Evolutionary conservation across 495 filamentous ascomycete species (phyloP), one percentile per base, ranked within the genome.

Genomic region (Astrothelium macrocarpum): DNA sequence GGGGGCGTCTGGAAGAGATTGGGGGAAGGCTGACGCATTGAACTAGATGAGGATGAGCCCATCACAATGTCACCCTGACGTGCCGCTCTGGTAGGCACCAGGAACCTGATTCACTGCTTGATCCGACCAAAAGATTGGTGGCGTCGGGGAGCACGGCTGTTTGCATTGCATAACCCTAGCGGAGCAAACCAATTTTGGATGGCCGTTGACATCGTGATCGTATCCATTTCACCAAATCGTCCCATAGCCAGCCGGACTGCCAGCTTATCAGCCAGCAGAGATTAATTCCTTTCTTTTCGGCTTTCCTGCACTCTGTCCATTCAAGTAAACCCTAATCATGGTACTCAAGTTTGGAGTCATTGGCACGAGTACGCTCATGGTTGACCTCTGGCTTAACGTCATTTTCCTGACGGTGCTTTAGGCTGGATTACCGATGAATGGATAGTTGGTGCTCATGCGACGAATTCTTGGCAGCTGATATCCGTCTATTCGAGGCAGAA

Each of bases 401-500:
- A 39, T 53, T 71, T 70, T 60, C 64, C 32, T 56, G 60, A 65
- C 62, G 67, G 68, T 46, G 73, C 73, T 61, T 71, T 72, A 1
- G 64, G 62, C 69, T 77, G 74, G 74, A 77, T 77, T 34, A 75
- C 73, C 1, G 68, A 69, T 53, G 70, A 68, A 25, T 77, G 70
- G 66, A 67, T 77, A 62, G 45, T 39, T n/a, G 64, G 66, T 31
- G 72, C 74, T 11, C 72, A 72, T 39, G 64, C 70, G 16, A 71
- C 70, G 45, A 53, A 56, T 4, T 64, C 68, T 66, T 77, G 71
- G 71, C 42, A 66, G 36, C 68, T 77, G 26, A 14, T 36, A 4
- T 68, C 72, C 45, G 71, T 77, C 46, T 75, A 75, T 69, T 75
- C 73, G 1, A 67, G 74, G 42, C 70, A 62, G 1, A 53, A 49